Percentiles rank a stretch among this genome's conserved stretches.
Evolutionary conservation across 108 stramenopile species (phyloP).

Genomic region (Pseudonitzschia delicatissima): DNA sequence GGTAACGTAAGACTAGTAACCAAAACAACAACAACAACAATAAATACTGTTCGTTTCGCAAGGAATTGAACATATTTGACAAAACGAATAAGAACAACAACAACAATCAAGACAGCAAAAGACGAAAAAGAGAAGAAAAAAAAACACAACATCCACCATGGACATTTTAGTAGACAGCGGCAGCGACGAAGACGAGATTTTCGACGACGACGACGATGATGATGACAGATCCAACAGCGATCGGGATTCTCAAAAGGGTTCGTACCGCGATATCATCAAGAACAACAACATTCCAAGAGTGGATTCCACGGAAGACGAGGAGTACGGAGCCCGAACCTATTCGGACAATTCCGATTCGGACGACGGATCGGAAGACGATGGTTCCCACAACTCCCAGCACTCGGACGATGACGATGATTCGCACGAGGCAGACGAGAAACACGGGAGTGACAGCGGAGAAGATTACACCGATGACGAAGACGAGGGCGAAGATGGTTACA

Average conservation of each 20-base stretch:
- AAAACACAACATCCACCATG: conserved; percentile 11
- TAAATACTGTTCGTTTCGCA: no score
- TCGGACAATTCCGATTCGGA: neutral
- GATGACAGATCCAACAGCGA: neutral
- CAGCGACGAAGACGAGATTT: conserved; percentile 45
- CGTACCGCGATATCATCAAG: conserved; percentile 12
- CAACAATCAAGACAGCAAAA: neutral
- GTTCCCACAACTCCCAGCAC: conserved; percentile 20
- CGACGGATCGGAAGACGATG: conserved; percentile 22
- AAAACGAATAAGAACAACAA: no score
- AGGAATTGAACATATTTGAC: no score
- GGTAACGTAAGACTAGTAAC: no score
- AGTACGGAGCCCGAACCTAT: conserved; percentile 9
- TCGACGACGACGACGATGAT: conserved; percentile 43
- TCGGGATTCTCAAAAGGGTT: neutral
- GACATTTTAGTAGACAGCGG: conserved; percentile 34
- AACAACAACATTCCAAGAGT: conserved; percentile 16
- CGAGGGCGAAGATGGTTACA: conserved; percentile 90
- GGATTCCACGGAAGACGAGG: conserved; percentile 17
- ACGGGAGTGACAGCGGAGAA: conserved; percentile 71
- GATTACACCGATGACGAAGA: conserved; percentile 95
- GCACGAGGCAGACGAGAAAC: conserved; percentile 23
- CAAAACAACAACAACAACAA: no score
- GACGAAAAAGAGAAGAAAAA: neutral
- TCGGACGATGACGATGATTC: conserved; percentile 21